Evolutionary conservation across 371 early-diverging fungal genomes (phyloP).

Genomic region (Mucor plumbeus): DNA sequence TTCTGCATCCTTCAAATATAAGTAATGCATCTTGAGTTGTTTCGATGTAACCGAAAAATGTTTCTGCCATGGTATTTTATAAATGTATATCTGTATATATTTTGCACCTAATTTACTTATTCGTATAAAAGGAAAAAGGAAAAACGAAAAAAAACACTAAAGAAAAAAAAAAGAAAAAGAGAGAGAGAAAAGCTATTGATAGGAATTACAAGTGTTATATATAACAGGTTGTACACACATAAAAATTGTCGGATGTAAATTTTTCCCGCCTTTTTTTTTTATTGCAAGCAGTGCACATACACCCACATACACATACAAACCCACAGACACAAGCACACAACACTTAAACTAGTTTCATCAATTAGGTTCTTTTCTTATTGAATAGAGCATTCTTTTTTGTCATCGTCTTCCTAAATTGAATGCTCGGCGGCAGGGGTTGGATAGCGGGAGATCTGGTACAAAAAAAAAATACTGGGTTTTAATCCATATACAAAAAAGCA

Average conservation of each 20-base stretch:
- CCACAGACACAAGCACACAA: background rate
- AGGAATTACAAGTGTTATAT: constrained; percentile 6
- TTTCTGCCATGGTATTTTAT: constrained; percentile 46
- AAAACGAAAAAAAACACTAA: constrained; percentile 13
- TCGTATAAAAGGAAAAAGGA: background rate
- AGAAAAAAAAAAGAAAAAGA: constrained; percentile 14
- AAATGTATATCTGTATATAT: background rate
- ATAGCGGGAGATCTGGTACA: constrained; percentile 13
- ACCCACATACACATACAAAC: background rate
- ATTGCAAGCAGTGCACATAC: background rate
- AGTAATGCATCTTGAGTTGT: constrained; percentile 76
- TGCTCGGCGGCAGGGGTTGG: constrained; percentile 16
- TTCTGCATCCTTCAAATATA: constrained; percentile 78
- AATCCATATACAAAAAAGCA: background rate
- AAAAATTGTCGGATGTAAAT: constrained; percentile 6
- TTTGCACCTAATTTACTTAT: background rate
- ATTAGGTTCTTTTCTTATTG: background rate
- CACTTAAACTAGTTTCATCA: background rate
- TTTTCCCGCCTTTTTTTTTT: constrained; percentile 13
- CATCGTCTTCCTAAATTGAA: background rate
- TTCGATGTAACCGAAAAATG: constrained; percentile 74
- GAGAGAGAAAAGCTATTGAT: constrained; percentile 9
- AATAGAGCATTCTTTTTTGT: background rate
- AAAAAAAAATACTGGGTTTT: background rate
- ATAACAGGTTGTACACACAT: constrained; percentile 16